Base-by-base conservation (phyloP, 148 eudicot species). In the Nyssa sinensis region DNA sequence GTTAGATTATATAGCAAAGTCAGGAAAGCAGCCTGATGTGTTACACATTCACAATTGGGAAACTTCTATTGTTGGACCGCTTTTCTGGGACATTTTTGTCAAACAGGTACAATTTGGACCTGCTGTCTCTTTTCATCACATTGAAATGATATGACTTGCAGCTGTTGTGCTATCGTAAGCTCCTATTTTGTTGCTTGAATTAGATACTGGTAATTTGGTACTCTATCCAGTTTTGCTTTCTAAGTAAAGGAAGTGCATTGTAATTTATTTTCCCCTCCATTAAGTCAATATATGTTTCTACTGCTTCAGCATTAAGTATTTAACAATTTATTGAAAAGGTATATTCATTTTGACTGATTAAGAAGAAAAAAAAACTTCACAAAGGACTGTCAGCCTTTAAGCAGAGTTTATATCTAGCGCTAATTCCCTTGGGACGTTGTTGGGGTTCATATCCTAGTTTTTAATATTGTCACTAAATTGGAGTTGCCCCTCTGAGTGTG, bases 21-120 rank as follows among this genome's bases (percentile, higher is more conserved):
- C 85, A 25, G 89, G 89, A 75, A 89, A 89, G 80, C 88, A 75
- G 64, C 90, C 90, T 59, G 90, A 89, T 83, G 81, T 89, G 53
- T 41, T 89, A 71, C 87, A 89, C 62, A 75, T 89, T 66, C 93
- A 89, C 79, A 89, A 89, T 74, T 87, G 93, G 93, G 87, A 89
- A 75, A 89, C 93, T 33, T 81, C 93, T 71, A 66, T 89, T 74
- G 76, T 87, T 70, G 93, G 84, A 37, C 93, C 93, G n/a, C 90
- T 89, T 73, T 89, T 89, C 79, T 89, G 93, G 93, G 93, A 89
- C 72, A 67, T 89, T 69, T 89, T 87, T 81, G 84, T 78, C 30
- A 77, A 87, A 57, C 90, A 89, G 93, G 93, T 89, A 71, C 39
- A 60, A 60, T 41, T 66, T 37, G 61, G 53, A 49, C 39, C 34